Percentiles rank a stretch among this genome's conserved stretches.
These are phyloP conservation scores for Solanum megistacrolobum DNA, from an alignment of 257 asterid species.

Conservation along the genomic window DNA sequence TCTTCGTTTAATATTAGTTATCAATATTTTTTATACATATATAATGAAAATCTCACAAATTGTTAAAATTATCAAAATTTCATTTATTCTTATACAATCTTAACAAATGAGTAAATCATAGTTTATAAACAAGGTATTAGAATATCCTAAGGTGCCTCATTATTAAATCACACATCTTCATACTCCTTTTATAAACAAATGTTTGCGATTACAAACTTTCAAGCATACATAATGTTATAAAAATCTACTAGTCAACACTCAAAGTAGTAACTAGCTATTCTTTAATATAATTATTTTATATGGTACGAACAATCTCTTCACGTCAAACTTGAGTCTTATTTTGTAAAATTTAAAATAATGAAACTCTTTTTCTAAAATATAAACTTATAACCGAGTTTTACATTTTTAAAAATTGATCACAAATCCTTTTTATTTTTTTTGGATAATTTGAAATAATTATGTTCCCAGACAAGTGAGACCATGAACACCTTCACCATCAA, in stretches of 20 bases:
- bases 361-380: no score
- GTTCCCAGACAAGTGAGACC: neutral
- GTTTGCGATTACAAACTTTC: neutral
- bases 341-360: neutral
- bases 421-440: no score
- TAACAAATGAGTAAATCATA: no score
- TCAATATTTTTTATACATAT: neutral
- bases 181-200: no score
- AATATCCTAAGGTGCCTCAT: no score
- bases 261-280: neutral
- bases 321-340: neutral
- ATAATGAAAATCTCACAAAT: neutral
- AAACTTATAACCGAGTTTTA: neutral
- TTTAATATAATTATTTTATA: no score
- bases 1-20: neutral
- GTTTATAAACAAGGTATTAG: no score
- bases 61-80: no score
- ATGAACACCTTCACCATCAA: neutral
- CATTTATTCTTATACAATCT: no score
- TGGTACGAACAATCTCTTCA: neutral
- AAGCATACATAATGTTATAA: no score
- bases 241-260: neutral
- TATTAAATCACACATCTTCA: no score
- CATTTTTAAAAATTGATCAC: neutral
- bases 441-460: neutral